Conservation (phyloP, 202 grass and related monocot species). For the Tripidium arundinaceum region DNA sequence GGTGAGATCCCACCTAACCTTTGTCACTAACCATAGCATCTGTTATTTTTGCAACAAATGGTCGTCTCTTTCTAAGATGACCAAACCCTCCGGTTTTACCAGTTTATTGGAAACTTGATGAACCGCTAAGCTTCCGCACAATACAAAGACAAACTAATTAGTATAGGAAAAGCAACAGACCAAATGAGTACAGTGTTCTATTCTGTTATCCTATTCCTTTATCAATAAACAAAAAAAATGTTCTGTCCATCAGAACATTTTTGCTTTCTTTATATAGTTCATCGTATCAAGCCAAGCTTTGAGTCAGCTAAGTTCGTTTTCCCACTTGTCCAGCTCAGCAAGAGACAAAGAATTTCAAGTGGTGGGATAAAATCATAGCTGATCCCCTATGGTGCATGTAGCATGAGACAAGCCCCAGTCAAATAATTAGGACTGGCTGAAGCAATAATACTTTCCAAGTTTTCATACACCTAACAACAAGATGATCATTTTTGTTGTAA, state of each 20-base stretch:
- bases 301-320: background rate
- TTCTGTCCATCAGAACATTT: no score
- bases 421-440: slow-evolving; percentile 14
- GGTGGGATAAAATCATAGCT: background rate
- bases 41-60: no score
- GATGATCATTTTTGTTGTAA: no score
- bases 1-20: no score
- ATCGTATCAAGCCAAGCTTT: slow-evolving; percentile 1
- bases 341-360: background rate
- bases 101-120: slow-evolving; percentile 84
- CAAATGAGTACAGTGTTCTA: no score
- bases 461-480: slow-evolving; percentile 3
- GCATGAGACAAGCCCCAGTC: background rate
- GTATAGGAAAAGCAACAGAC: background rate
- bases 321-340: slow-evolving; percentile 16
- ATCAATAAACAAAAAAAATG: slow-evolving; percentile 13
- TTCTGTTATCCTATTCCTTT: background rate
- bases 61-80: slow-evolving; percentile 73
- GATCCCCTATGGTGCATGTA: background rate
- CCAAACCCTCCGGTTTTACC: slow-evolving; percentile 82
- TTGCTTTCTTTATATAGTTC: background rate
- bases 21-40: no score
- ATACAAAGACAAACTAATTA: background rate
- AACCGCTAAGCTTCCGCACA: slow-evolving; percentile 62
- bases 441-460: slow-evolving; percentile 23